Evolutionary conservation across 352 stramenopile species (phyloP).

Genomic region (Phytopythium chamaehyphon): DNA sequence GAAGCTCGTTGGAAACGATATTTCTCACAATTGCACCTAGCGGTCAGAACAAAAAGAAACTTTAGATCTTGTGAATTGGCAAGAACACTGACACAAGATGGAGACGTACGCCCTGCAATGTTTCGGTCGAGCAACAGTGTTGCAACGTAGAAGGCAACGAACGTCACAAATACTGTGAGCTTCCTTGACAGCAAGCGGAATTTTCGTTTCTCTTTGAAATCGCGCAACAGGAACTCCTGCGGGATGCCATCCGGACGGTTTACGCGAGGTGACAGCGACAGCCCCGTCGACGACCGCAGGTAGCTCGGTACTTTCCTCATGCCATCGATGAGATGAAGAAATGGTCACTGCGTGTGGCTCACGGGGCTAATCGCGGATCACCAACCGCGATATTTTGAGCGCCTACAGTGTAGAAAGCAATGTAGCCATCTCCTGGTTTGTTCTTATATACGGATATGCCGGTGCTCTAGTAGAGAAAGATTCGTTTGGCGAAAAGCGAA

Average conservation of each 20-base stretch:
- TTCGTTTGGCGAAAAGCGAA: not conserved
- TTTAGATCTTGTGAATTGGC: not conserved
- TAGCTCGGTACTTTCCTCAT: constrained; percentile 49
- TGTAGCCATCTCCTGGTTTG: not conserved
- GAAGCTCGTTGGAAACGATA: constrained; percentile 52
- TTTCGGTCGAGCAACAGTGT: constrained; percentile 65
- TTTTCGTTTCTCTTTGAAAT: constrained; percentile 69
- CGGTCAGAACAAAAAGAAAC: not conserved
- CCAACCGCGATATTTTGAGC: too few relatives aligned
- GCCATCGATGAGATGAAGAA: not conserved
- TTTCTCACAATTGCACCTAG: constrained; percentile 46
- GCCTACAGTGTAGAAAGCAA: too few relatives aligned
- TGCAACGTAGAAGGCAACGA: constrained; percentile 56
- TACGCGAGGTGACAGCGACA: constrained; percentile 8
- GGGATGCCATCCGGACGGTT: constrained; percentile 25
- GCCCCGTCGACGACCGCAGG: constrained; percentile 17
- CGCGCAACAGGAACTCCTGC: constrained; percentile 46
- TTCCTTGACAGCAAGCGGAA: constrained; percentile 63
- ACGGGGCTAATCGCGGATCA: too few relatives aligned
- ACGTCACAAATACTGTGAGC: constrained; percentile 58
- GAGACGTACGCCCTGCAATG: constrained; percentile 57
- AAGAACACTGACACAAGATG: not conserved
- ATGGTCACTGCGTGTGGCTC: too few relatives aligned
- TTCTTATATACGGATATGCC: constrained; percentile 5
- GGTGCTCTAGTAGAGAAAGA: constrained; percentile 7